These are phyloP conservation scores for Bryopsis sp. DNA, from an alignment of 139 green algal species.

Conservation along the genomic window DNA sequence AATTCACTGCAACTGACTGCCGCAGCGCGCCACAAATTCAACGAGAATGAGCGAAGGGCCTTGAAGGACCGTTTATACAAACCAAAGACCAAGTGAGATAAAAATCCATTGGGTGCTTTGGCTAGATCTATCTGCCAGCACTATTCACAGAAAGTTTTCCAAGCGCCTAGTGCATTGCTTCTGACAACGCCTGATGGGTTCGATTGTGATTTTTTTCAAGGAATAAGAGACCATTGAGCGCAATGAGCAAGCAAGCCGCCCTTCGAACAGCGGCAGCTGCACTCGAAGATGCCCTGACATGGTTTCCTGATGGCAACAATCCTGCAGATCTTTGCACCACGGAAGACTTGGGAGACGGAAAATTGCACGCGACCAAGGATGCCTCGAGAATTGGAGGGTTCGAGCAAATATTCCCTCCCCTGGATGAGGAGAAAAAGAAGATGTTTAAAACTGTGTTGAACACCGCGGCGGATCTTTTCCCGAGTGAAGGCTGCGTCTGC, in stretches of 20 bases:
- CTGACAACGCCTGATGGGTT: no score
- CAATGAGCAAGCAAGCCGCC: not conserved
- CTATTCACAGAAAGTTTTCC: no score
- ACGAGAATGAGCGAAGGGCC: not conserved
- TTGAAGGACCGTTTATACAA: conserved; percentile 1
- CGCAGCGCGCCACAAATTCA: not conserved
- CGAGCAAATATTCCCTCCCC: not conserved
- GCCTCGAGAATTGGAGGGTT: not conserved
- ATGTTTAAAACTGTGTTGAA: not conserved
- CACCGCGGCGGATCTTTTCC: not conserved
- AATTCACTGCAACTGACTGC: not conserved
- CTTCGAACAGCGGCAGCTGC: not conserved
- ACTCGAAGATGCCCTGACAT: not conserved
- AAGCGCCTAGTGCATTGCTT: no score
- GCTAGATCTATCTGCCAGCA: no score
- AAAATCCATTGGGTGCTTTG: no score
- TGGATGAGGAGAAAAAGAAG: not conserved
- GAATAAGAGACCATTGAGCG: not conserved
- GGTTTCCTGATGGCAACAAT: not conserved
- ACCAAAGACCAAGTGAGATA: not conserved
- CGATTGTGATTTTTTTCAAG: no score
- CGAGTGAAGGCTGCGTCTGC: not conserved
- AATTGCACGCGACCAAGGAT: not conserved
- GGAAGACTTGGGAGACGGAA: not conserved
- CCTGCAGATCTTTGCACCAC: not conserved